Conservation (phyloP, 2,329 filamentous ascomycete genomes). For the Calonectria pteridis region DNA sequence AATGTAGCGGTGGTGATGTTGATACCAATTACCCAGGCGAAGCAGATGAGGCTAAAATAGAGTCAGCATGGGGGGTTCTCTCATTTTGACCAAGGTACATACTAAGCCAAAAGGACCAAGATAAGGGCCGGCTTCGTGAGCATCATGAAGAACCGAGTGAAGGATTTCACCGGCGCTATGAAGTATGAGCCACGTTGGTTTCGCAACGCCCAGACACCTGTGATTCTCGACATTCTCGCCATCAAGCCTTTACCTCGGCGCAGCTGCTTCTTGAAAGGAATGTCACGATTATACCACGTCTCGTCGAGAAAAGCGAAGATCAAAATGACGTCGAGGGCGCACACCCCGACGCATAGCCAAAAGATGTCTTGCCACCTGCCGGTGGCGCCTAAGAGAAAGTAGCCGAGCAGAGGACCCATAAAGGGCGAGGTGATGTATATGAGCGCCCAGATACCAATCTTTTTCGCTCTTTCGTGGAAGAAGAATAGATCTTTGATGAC, state of each 20-base stretch:
- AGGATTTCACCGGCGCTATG: conserved; percentile 16
- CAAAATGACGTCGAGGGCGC: conserved; percentile 52
- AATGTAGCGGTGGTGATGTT: conserved; percentile 69
- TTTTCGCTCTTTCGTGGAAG: conserved; percentile 67
- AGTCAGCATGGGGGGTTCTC: neutral
- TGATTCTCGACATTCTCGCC: conserved; percentile 41
- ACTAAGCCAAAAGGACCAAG: conserved; percentile 29
- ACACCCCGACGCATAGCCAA: conserved; percentile 60
- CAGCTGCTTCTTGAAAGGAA: conserved; percentile 52
- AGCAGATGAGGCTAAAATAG: conserved; percentile 46
- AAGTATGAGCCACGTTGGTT: conserved; percentile 32
- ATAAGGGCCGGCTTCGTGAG: conserved; percentile 31
- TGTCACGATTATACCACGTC: conserved; percentile 62
- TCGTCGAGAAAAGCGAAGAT: conserved; percentile 59
- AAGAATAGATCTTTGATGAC: conserved; percentile 71
- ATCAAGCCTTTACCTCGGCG: conserved; percentile 43
- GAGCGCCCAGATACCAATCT: conserved; percentile 62
- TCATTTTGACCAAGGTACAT: neutral
- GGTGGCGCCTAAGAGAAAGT: conserved; percentile 61
- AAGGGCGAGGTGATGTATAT: conserved; percentile 58
- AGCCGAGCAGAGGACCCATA: conserved; percentile 58
- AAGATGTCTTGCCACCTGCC: conserved; percentile 60
- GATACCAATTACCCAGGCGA: conserved; percentile 66
- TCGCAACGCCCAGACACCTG: conserved; percentile 30
- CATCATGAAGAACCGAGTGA: conserved; percentile 30